Base-by-base conservation (phyloP, 2,329 filamentous ascomycete genomes). In the Xylariaceae sp. region DNA sequence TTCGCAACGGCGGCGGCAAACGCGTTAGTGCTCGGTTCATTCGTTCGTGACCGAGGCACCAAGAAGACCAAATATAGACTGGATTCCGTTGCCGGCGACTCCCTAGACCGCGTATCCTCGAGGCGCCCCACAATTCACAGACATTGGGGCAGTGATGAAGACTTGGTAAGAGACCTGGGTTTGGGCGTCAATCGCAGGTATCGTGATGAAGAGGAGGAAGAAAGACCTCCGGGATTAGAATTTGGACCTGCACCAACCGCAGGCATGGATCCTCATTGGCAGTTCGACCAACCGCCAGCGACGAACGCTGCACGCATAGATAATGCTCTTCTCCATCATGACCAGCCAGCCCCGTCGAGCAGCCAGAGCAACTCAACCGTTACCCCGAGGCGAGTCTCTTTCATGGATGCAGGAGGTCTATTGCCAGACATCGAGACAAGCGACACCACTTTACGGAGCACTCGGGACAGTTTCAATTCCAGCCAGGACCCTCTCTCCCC, bases 1-100 rank as follows among this genome's bases (percentile, higher is more conserved):
- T 93, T 94, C 47, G 93, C 95, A 4, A 91, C 93, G 0, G 86
- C 87, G 0, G 89, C 96, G 0, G 91, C 94, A 11, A 99, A 98
- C 71, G 88, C 89, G 3, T 82, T 99, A 17, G 90, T 97, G 1
- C 84, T 99, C 2, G 94, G 94, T 11, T 96, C 93, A 0, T 98
- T 98, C 69, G 87, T 98, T 24, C 86, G 94, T 12, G 94, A 98
- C 71, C 85, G 91, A 50, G 95, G 95, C 23, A 79, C 92, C 36
- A 98, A 98, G 80, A 96, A 96, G 75, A 82, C 83, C 54, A 95
- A 92, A 70, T 97, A 90, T 76, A 88, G 88, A 51, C 82, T 85
- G 60, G 80, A 81, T 14, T 86, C 87, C 1, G 76, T 81, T 11
- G 76, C 83, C 3, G 82, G 82, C 39, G 85, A 86, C 36, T 92